phyloP scores from a whole-genome alignment of 2,329 filamentous ascomycete genomes.

The Aurifilum marmelostoma region DNA sequence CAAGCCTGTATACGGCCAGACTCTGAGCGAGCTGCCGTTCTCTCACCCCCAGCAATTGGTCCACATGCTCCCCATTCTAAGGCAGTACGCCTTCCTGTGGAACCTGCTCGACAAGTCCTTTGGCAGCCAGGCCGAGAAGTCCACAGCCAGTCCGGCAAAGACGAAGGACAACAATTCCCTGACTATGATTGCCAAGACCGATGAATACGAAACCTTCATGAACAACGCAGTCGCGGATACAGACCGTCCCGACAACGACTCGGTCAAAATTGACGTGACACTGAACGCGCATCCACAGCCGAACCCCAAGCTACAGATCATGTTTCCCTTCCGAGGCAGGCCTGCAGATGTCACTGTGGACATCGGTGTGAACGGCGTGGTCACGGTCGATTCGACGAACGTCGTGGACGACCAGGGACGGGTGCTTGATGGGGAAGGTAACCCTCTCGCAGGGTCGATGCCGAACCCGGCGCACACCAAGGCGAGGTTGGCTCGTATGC shows the following conservation, averaged over 20 bases:
- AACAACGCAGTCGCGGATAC: conserved; percentile 20
- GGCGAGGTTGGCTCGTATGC: conserved; percentile 48
- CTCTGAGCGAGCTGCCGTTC: conserved; percentile 71
- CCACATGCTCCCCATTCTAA: conserved; percentile 70
- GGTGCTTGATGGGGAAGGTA: conserved; percentile 35
- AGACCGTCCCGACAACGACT: conserved; percentile 16
- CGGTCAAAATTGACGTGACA: conserved; percentile 54
- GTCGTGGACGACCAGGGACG: conserved; percentile 40
- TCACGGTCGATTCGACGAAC: conserved; percentile 64
- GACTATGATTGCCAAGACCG: conserved; percentile 25
- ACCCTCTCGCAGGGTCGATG: conserved; percentile 35
- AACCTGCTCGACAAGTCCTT: conserved; percentile 67
- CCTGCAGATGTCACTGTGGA: conserved; percentile 61
- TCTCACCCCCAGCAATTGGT: conserved; percentile 77
- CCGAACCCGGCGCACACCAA: conserved; percentile 33
- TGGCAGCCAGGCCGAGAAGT: conserved; percentile 39
- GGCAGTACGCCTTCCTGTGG: conserved; percentile 75
- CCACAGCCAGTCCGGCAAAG: conserved; percentile 27
- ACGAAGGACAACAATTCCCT: conserved; percentile 21
- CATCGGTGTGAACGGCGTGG: conserved; percentile 61
- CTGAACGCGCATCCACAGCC: conserved; percentile 50
- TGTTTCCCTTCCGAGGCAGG: conserved; percentile 54
- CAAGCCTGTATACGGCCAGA: conserved; percentile 72
- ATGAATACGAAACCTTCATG: conserved; percentile 28
- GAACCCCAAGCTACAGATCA: conserved; percentile 53